Evolutionary conservation across 148 eudicot species (phyloP), one percentile per base, ranked within the genome.

Genomic region (Dysphania ambrosioides): DNA sequence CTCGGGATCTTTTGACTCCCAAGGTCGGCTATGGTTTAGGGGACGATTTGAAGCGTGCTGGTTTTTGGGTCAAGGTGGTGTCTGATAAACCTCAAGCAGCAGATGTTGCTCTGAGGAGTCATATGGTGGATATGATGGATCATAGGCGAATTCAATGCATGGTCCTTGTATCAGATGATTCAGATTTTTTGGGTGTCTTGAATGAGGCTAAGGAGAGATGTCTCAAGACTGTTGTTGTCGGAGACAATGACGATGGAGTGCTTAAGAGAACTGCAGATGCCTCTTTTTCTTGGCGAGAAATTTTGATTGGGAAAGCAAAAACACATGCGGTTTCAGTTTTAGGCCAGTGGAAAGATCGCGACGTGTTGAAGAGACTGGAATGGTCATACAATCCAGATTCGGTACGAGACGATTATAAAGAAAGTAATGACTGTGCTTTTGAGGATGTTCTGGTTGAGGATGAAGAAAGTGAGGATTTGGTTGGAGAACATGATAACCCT

Each of bases 141-240:
- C 79, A 66, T 63, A 83, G 83, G 56, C 38, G 34, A 30, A 72
- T 86, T 57, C 81, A 87, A 30, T 90, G 92, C 55, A 5, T 90
- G 74, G 88, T 93, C 34, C 86, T 93, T 76, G 98, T 93, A 31
- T 93, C 98, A 0, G 92, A 89, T 82, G 98, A 93, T 85, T 82
- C 88, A 0, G 89, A 86, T 79, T 93, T 88, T 80, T 75, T 75
- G 42, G 83, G 79, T 49, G 83, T 93, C 40, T 81, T 93, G 79
- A 79, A 82, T 79, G 98, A 90, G 81, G 96, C 93, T 44, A 90
- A 72, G 66, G 82, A 86, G 85, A 90, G 98, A 82, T 87, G 98
- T 69, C 55, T 93, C 26, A 90, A 86, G 85, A 93, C 96, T 6
- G 90, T 93, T 47, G 96, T 89, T 74, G 88, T 93, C 2, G 96